A percentile compares a stretch with the other conserved stretches of the same genome.
These are phyloP conservation scores for Leishmania major DNA, from an alignment of 208 protist species.

Conservation along the genomic window DNA sequence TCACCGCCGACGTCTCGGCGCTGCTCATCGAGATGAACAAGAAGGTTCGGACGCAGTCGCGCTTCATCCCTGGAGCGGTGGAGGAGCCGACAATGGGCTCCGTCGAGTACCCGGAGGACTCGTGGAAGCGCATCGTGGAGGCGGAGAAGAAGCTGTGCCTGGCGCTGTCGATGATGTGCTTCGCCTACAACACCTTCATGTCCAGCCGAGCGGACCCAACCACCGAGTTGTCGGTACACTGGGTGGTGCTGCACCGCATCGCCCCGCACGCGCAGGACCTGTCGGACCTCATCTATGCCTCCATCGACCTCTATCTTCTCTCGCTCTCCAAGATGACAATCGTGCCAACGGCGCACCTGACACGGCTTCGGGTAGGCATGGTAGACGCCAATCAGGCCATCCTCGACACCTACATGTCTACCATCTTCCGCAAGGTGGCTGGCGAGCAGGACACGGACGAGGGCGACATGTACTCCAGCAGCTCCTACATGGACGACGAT, in stretches of 20 bases:
- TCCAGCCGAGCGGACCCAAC: constrained; percentile 63
- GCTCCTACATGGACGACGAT: constrained; percentile 19
- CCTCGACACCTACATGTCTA: constrained; percentile 83
- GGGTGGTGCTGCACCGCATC: constrained; percentile 90
- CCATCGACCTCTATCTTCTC: constrained; percentile 85
- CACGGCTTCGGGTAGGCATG: constrained; percentile 79
- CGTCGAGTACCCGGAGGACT: constrained; percentile 73
- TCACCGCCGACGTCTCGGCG: constrained; percentile 60
- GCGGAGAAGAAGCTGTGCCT: constrained; percentile 72
- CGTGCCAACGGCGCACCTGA: constrained; percentile 80
- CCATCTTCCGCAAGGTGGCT: constrained; percentile 70
- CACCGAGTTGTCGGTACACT: constrained; percentile 81
- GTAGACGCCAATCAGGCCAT: constrained; percentile 78
- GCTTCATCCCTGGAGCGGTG: constrained; percentile 76
- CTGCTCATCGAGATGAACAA: constrained; percentile 77
- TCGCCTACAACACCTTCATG: constrained; percentile 88
- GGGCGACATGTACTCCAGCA: constrained; percentile 9
- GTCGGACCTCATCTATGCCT: constrained; percentile 82
- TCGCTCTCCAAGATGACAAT: constrained; percentile 72
- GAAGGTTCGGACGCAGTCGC: constrained; percentile 60
- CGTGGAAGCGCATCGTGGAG: constrained; percentile 73
- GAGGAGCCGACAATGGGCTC: constrained; percentile 87
- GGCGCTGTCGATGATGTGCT: constrained; percentile 86
- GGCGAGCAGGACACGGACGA: constrained; percentile 52
- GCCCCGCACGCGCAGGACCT: constrained; percentile 77